Conservation (phyloP, 2,329 filamentous ascomycete species). For the Cryphonectria radicalis region DNA sequence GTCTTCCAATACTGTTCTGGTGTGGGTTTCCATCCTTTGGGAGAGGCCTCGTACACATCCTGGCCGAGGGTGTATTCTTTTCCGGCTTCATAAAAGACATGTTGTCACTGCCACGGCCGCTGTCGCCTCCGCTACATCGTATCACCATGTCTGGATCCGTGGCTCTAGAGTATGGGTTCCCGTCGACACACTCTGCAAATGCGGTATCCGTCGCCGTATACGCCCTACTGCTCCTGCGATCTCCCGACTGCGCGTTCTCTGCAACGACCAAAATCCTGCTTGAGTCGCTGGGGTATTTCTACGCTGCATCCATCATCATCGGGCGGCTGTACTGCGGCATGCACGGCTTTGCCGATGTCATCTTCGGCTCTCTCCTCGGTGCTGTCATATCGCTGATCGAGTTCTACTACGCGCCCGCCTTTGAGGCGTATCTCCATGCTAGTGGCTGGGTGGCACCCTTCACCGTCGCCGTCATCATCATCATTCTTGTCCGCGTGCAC, state of each 20-base stretch:
- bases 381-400: constrained; percentile 64
- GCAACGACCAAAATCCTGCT: constrained; percentile 64
- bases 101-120: constrained; percentile 85
- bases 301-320: constrained; percentile 85
- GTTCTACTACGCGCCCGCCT: constrained; percentile 61
- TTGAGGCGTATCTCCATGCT: constrained; percentile 73
- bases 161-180: constrained; percentile 95
- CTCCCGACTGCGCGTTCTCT: constrained; percentile 65
- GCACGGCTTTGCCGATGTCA: constrained; percentile 94
- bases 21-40: constrained; percentile 85
- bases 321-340: constrained; percentile 96
- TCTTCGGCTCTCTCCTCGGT: constrained; percentile 79
- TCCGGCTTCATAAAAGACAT: constrained; percentile 95
- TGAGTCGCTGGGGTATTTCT: constrained; percentile 76
- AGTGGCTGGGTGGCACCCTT: constrained; percentile 68
- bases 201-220: constrained; percentile 93
- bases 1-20: constrained; percentile 95
- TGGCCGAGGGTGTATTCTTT: constrained; percentile 80
- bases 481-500: constrained; percentile 83
- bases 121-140: constrained; percentile 88
- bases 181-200: constrained; percentile 95
- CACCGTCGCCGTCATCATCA: constrained; percentile 66
- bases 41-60: constrained; percentile 77
- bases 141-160: constrained; percentile 98
- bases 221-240: constrained; percentile 71